Evolutionary conservation across 2,329 filamentous ascomycete genomes (phyloP), one percentile per base, ranked within the genome.

Genomic region (Xylaria sp.): DNA sequence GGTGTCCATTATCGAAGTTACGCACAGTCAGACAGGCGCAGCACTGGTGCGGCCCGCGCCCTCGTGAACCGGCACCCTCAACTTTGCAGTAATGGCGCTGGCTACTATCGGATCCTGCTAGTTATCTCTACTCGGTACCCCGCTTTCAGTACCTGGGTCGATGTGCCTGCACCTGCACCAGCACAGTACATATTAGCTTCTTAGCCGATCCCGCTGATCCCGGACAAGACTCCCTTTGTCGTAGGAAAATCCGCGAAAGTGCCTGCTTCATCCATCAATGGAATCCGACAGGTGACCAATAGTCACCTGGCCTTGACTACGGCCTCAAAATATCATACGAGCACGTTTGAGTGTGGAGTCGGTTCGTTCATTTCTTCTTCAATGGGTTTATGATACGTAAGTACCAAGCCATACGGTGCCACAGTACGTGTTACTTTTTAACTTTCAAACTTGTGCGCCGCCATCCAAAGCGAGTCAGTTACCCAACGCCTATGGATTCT

Each of bases 1-100:
- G 66, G 65, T 69, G 66, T 70, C 67, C 37, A 62, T 35, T 41
- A 15, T 25, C 37, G 48, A 56, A 33, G 37, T 25, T 21, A 54
- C 29, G 48, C 44, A 38, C 49, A 31, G 57, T 43, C 54, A 51
- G 54, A 58, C 53, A 48, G 40, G 54, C 35, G 33, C 51, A 33
- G 38, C 19, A 43, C 19, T 41, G 37, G 55, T 51, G 23, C 49
- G 40, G 31, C 8, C 46, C 11, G 29, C 57, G 8, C 44, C 15
- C 43, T 52, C 23, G 27, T 25, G 29, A 43, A 31, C 58, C 10
- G 27, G 29, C 44, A 44, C 56, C 38, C 33, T 33, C 43, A 35
- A 44, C n/a, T 43, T 7, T 19, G 33, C 62, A 60, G 13, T 15
- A 2, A 10, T 15, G 19, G 46, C 38, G 35, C 41, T 44, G 25